A percentile compares a stretch with the other conserved stretches of the same genome.
phyloP scores from a whole-genome alignment of 2,329 filamentous ascomycete species.

The Fusarium domesticum region DNA sequence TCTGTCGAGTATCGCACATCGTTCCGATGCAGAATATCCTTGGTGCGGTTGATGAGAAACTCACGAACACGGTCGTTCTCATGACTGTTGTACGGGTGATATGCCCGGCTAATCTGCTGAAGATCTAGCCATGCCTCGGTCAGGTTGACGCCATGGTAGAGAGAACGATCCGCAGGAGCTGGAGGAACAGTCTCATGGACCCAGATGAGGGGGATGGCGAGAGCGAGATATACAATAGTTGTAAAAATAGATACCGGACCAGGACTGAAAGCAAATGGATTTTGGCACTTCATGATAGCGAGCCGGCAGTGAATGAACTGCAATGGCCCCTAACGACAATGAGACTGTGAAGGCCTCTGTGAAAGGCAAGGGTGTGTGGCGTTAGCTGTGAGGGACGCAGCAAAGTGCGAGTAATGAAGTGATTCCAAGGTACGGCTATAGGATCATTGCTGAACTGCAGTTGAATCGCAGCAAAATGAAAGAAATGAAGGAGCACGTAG shows the following conservation, averaged over 20 bases:
- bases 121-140: slow-evolving; percentile 86
- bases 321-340: neutral
- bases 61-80: slow-evolving; percentile 76
- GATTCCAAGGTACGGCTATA: neutral
- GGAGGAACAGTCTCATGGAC: slow-evolving; percentile 74
- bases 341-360: neutral
- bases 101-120: slow-evolving; percentile 67
- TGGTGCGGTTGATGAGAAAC: slow-evolving; percentile 70
- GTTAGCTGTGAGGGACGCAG: neutral
- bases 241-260: slow-evolving; percentile 79
- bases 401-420: neutral
- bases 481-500: neutral
- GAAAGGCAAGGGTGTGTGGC: neutral
- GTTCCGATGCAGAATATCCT: slow-evolving; percentile 65
- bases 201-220: slow-evolving; percentile 69
- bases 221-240: slow-evolving; percentile 70
- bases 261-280: slow-evolving; percentile 73
- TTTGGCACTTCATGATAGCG: slow-evolving; percentile 35
- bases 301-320: neutral
- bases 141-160: slow-evolving; percentile 66
- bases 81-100: slow-evolving; percentile 86
- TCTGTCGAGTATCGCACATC: slow-evolving; percentile 47
- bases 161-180: slow-evolving; percentile 50
- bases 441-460: neutral
- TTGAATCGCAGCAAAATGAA: no score